Percentiles rank a stretch among this genome's conserved stretches.
Evolutionary conservation across 1,284 basidiomycete genomes (phyloP).

Genomic region (Cryptococcus neoformans): DNA sequence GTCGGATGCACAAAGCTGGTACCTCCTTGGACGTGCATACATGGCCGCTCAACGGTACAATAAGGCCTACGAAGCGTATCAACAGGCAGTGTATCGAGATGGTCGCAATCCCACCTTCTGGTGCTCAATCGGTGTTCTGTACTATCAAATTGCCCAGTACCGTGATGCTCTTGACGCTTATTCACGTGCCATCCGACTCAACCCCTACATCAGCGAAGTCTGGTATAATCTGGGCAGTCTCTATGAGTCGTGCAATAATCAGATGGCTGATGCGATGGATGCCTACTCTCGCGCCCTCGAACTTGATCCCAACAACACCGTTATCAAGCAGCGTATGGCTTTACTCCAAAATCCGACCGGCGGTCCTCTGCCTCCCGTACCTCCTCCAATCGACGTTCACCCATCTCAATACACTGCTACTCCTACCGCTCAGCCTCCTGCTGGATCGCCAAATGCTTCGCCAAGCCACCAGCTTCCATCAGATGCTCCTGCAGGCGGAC

Average conservation of each 20-base stretch:
- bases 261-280: constrained; percentile 97
- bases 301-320: constrained; percentile 74
- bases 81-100: constrained; percentile 98
- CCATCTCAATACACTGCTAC: constrained; percentile 80
- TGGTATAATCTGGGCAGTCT: constrained; percentile 98
- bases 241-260: constrained; percentile 99
- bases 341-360: constrained; percentile 80
- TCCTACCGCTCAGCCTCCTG: constrained; percentile 25
- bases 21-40: constrained; percentile 93
- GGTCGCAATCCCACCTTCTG: constrained; percentile 99
- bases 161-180: constrained; percentile 98
- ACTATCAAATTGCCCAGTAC: constrained; percentile 99
- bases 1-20: constrained; percentile 98
- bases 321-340: constrained; percentile 72
- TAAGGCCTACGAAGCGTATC: constrained; percentile 99
- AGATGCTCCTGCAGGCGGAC: constrained; percentile 16
- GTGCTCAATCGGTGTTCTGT: constrained; percentile 99
- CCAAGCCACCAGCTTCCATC: constrained; percentile 17
- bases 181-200: constrained; percentile 95
- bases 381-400: constrained; percentile 90
- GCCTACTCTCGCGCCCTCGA: constrained; percentile 91
- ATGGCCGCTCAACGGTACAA: constrained; percentile 99
- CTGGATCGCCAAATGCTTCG: constrained; percentile 22
- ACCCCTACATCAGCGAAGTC: constrained; percentile 98
- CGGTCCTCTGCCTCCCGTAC: constrained; percentile 70